A percentile compares a stretch with the other conserved stretches of the same genome.
Conservation (phyloP, 176 grass and related monocot genomes). For the Raddia distichophylla region DNA sequence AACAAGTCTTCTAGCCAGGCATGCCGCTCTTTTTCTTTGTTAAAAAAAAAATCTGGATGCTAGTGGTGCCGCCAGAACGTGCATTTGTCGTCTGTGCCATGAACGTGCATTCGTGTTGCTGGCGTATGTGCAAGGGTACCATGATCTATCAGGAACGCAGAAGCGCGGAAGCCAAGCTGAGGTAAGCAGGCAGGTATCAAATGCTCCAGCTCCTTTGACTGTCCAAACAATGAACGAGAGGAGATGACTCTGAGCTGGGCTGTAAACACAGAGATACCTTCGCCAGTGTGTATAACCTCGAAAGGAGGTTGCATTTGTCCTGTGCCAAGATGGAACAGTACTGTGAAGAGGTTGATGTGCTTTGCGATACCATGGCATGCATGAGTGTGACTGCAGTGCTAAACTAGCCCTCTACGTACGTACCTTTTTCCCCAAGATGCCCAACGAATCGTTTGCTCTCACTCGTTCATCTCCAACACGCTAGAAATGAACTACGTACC, state of each 20-base stretch:
- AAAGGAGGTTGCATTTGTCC: slow-evolving; percentile 25
- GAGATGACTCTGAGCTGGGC: slow-evolving; percentile 13
- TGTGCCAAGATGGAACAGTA: slow-evolving; percentile 18
- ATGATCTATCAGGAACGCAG: slow-evolving; percentile 42
- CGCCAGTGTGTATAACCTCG: slow-evolving; percentile 27
- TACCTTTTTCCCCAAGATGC: no score
- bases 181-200: slow-evolving; percentile 20
- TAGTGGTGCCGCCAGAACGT: background rate
- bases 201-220: slow-evolving; percentile 57
- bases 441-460: background rate
- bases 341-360: background rate
- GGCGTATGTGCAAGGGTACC: slow-evolving; percentile 34
- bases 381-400: background rate
- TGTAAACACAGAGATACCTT: slow-evolving; percentile 28
- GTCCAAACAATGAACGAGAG: slow-evolving; percentile 44
- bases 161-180: slow-evolving; percentile 39
- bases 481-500: background rate
- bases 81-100: slow-evolving; percentile 11
- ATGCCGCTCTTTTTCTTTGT: no score
- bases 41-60: background rate
- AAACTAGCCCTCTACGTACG: background rate
- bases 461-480: background rate
- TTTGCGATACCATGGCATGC: background rate
- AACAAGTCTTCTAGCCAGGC: no score
- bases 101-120: slow-evolving; percentile 43